Evolutionary conservation across 2,329 filamentous ascomycete genomes (phyloP).

Genomic region (Paraphoma chrysanthemicola): DNA sequence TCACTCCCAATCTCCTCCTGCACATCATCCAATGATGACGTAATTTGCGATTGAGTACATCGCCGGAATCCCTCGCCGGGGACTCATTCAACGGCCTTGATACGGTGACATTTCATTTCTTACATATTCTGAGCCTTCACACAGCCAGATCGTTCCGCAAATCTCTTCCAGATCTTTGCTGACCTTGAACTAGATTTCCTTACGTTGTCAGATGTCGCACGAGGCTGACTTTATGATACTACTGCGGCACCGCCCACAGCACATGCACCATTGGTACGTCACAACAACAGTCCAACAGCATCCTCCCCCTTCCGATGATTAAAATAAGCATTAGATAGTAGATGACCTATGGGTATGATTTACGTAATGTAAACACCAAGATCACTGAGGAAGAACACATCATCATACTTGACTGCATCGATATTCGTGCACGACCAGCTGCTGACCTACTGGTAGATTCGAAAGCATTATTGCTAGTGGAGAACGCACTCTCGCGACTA

Average conservation of each 20-base stretch:
- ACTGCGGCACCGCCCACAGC: neutral
- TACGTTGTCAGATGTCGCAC: too few species aligned
- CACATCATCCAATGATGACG: slow-evolving; percentile 73
- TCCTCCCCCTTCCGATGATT: slow-evolving; percentile 66
- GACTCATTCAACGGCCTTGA: slow-evolving; percentile 75
- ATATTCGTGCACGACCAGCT: slow-evolving; percentile 9
- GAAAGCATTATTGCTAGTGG: too few species aligned
- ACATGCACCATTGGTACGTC: slow-evolving; percentile 17
- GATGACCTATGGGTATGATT: slow-evolving; percentile 66
- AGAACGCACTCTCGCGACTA: too few species aligned
- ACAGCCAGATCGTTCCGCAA: neutral
- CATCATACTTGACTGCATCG: slow-evolving; percentile 15
- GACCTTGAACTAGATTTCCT: slow-evolving; percentile 2
- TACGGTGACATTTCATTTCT: slow-evolving; percentile 91
- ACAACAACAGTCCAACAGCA: neutral
- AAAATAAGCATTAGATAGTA: slow-evolving; percentile 71
- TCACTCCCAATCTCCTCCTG: slow-evolving; percentile 4
- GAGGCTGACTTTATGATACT: too few species aligned
- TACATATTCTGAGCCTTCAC: slow-evolving; percentile 90
- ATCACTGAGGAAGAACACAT: slow-evolving; percentile 65
- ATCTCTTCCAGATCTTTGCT: slow-evolving; percentile 10
- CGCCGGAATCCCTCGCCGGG: slow-evolving; percentile 90
- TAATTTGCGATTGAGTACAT: slow-evolving; percentile 99
- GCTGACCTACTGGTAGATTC: neutral
- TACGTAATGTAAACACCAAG: slow-evolving; percentile 66